Base-by-base conservation (phyloP, 805 yeast species). In the Jamesozyma lodderae region DNA sequence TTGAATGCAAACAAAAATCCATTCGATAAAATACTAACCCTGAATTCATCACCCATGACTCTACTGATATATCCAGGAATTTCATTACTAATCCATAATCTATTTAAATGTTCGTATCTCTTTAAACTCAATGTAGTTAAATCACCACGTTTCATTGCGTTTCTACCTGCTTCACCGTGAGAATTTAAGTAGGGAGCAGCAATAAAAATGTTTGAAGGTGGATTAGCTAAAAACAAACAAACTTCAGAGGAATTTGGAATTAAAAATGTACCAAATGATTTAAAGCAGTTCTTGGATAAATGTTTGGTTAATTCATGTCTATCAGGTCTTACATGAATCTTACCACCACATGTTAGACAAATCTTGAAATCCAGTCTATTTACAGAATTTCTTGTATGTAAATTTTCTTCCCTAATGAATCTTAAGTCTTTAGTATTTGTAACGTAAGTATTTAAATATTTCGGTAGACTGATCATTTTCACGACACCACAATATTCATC, bases 131-230 rank as follows among this genome's bases (percentile, higher is more conserved):
- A 63, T 0, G 63, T 64, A 0, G 84, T 84, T 23, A 67, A 49
- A 38, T 69, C 73, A 33, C 78, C 81, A 14, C 75, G 72, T 11
- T 70, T 69, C 43, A 68, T 63, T 3, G 77, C 67, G 15, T 71
- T 70, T 8, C 66, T 64, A 23, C 81, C 81, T 3, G 79, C 71
- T 55, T 83, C 92, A 17, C 94, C 94, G 57, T 81, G 87, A 4
- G 67, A 65, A 38, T 84, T 81, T 52, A 83, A 60, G 52, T 81
- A 83, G 11, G 90, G 92, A 0, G 84, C 81, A 39, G 72, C 72
- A 44, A 73, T 66, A 24, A 42, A 50, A 7, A 58, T 52, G 10
- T 47, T 46, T 3, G 60, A 58, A 6, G 52, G 46, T 7, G 64
- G 62, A 17, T 55, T 59, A 27, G 52, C 62, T 57, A 53, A 47